Conservation (phyloP, 148 eudicot species). For the Rhododendron griersonianum region DNA sequence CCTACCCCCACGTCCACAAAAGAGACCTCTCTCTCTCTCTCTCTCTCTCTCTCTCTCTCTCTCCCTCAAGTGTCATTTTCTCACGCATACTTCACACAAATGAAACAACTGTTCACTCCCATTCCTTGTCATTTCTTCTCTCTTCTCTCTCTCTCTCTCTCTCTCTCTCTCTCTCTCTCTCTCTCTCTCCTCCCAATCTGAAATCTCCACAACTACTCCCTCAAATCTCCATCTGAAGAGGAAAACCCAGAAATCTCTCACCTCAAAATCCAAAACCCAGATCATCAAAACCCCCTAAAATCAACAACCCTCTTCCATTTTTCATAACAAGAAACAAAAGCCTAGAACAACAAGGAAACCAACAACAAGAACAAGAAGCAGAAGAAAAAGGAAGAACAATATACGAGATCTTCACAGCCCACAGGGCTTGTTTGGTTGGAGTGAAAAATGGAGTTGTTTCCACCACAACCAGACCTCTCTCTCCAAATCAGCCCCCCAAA, state of each 20-base stretch:
- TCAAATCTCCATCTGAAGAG: conserved; percentile 19
- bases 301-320: conserved; percentile 2
- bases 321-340: not conserved
- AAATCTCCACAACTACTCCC: conserved; percentile 42
- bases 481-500: conserved; percentile 91
- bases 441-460: conserved; percentile 74
- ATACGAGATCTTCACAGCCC: not conserved
- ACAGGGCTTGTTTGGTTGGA: conserved; percentile 11
- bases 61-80: conserved; percentile 76
- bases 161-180: conserved; percentile 20
- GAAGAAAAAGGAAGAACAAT: not conserved
- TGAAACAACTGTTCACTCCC: conserved; percentile 61
- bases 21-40: not conserved
- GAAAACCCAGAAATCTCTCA: conserved; percentile 11
- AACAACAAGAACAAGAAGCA: not conserved
- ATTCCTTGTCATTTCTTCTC: conserved; percentile 37
- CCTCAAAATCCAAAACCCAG: conserved; percentile 2
- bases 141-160: conserved; percentile 17
- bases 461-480: conserved; percentile 94
- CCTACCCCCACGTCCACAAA: conserved; percentile 58
- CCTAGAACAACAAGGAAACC: not conserved
- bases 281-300: conserved; percentile 1
- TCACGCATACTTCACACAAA: conserved; percentile 85
- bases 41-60: conserved; percentile 17
- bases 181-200: conserved; percentile 10